Conservation (phyloP, 768 basidiomycete species). For the Kwoniella newhampshirensis region DNA sequence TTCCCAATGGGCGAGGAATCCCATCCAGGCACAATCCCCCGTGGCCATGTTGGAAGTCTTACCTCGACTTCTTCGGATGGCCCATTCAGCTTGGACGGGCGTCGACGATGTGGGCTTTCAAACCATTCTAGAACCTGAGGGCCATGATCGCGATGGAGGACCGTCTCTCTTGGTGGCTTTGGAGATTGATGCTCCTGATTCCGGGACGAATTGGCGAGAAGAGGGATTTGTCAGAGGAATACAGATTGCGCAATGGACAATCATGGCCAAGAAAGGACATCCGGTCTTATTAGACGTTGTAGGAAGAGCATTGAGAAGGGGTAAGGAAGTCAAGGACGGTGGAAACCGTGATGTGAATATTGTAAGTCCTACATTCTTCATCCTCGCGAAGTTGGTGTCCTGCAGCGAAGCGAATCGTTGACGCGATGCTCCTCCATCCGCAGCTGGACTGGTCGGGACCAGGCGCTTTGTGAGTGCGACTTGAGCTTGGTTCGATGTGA, state of each 20-base stretch:
- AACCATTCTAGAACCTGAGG: too few relatives aligned
- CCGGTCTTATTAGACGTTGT: conserved; percentile 39
- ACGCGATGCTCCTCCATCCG: too few relatives aligned
- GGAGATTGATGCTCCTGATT: conserved; percentile 24
- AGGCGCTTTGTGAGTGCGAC: conserved; percentile 27
- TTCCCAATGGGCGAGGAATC: conserved; percentile 25
- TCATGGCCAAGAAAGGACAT: conserved; percentile 31
- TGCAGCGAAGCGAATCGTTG: too few relatives aligned
- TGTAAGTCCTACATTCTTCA: too few relatives aligned
- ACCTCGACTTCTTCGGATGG: conserved; percentile 8
- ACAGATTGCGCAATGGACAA: conserved; percentile 41
- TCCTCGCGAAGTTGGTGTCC: too few relatives aligned
- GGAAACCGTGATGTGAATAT: conserved; percentile 8
- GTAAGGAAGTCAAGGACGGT: not conserved
- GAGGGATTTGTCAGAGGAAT: conserved; percentile 30
- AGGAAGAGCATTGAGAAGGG: conserved; percentile 19
- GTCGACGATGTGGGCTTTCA: too few relatives aligned
- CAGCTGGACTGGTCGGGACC: conserved; percentile 37
- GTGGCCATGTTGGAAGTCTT: conserved; percentile 17
- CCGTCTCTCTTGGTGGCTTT: conserved; percentile 26
- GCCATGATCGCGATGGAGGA: too few relatives aligned
- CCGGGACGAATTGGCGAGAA: conserved; percentile 22
- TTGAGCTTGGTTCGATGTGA: too few relatives aligned
- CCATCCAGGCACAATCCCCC: not conserved
- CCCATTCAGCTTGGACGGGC: too few relatives aligned